phyloP scores from a whole-genome alignment of 116 monocot species.

The Iris pallida region DNA sequence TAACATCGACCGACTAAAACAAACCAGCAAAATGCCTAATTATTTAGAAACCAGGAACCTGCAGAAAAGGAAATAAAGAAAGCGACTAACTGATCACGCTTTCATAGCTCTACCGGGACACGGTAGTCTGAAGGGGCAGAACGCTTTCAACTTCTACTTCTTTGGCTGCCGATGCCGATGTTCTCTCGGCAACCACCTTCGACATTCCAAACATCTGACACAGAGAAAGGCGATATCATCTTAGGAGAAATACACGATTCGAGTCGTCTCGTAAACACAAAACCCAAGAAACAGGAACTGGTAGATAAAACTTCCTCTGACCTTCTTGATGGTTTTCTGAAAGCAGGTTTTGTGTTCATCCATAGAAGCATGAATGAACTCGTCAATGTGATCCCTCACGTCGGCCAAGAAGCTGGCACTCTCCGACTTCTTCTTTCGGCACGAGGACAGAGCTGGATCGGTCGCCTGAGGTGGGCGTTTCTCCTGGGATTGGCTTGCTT shows the following conservation, averaged over 20 bases:
- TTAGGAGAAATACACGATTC: not conserved
- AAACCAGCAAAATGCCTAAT: not conserved
- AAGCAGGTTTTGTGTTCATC: slow-evolving; percentile 65
- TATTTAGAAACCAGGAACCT: not conserved
- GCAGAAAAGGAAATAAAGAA: not conserved
- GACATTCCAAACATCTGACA: slow-evolving; percentile 77
- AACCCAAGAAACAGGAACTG: not conserved
- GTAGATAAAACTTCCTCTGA: not conserved
- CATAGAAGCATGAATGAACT: slow-evolving; percentile 60
- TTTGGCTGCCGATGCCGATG: not conserved
- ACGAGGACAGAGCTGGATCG: slow-evolving; percentile 22
- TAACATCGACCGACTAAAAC: too few relatives aligned
- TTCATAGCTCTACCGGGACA: slow-evolving; percentile 12
- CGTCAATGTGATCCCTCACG: slow-evolving; percentile 49
- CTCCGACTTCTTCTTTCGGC: slow-evolving; percentile 53
- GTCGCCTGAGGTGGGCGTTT: not conserved
- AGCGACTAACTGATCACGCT: not conserved
- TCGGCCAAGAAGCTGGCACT: slow-evolving; percentile 35
- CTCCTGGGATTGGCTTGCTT: slow-evolving; percentile 3
- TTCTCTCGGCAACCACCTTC: slow-evolving; percentile 43
- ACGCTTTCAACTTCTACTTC: slow-evolving; percentile 53
- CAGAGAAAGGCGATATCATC: not conserved
- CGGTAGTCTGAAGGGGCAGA: slow-evolving; percentile 46
- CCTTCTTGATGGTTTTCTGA: slow-evolving; percentile 57
- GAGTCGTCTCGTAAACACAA: not conserved